These are phyloP conservation scores for Botrytis byssoidea DNA, from an alignment of 2,329 filamentous ascomycete genomes.

Conservation along the genomic window DNA sequence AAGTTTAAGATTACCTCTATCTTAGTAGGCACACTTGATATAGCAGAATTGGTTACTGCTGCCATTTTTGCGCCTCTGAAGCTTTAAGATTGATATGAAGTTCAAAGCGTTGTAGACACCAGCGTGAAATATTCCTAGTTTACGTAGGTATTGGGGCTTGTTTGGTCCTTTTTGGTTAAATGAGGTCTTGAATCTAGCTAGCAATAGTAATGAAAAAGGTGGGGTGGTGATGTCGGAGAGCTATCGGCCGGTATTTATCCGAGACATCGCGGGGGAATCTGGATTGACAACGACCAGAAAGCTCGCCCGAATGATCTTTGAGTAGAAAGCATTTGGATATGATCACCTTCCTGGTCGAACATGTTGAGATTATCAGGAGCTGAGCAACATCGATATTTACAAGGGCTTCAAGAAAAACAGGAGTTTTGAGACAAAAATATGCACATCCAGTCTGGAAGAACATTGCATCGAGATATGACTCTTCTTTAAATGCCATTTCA, in stretches of 20 bases:
- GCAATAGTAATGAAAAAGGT: background rate
- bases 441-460: background rate
- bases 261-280: background rate
- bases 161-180: background rate
- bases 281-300: background rate
- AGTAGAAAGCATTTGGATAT: background rate
- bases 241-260: background rate
- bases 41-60: slow-evolving; percentile 20
- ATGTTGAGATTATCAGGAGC: accelerated
- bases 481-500: background rate
- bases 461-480: background rate
- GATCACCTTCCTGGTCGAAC: background rate
- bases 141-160: background rate
- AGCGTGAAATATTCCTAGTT: background rate
- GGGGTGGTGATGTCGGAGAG: background rate
- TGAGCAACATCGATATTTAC: background rate
- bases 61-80: slow-evolving; percentile 16
- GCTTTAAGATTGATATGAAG: background rate
- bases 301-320: background rate
- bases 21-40: slow-evolving; percentile 13
- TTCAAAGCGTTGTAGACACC: background rate
- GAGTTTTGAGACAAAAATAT: background rate
- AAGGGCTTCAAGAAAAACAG: background rate
- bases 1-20: slow-evolving; percentile 13
- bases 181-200: background rate